These are phyloP conservation scores for Volvariella volvacea DNA, from an alignment of 1,284 basidiomycete genomes.

Conservation along the genomic window DNA sequence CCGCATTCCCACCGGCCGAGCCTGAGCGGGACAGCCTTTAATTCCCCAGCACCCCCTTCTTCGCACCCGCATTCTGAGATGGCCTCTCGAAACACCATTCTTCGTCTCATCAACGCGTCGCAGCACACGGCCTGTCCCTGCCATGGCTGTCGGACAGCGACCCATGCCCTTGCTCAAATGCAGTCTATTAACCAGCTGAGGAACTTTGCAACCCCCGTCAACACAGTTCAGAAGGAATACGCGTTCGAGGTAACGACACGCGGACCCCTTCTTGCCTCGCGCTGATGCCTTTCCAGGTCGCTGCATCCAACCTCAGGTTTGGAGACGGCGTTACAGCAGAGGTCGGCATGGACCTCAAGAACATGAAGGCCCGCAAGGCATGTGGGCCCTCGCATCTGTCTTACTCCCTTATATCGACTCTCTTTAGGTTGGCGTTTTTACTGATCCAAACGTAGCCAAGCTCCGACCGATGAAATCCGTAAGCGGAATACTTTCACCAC, in stretches of 20 bases:
- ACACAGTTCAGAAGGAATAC: constrained; percentile 81
- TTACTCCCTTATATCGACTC: constrained; percentile 10
- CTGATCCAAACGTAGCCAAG: constrained; percentile 81
- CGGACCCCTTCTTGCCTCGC: neutral
- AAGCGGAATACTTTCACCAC: constrained; percentile 17
- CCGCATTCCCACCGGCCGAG: too few relatives aligned
- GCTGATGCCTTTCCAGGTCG: constrained; percentile 48
- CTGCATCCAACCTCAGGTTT: constrained; percentile 86
- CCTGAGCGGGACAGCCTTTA: too few relatives aligned
- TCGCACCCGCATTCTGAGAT: constrained; percentile 22
- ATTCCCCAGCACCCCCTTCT: too few relatives aligned
- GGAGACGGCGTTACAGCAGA: constrained; percentile 86
- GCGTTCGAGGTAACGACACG: constrained; percentile 78
- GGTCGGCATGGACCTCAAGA: constrained; percentile 92
- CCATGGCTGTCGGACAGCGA: constrained; percentile 51
- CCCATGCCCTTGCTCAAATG: constrained; percentile 32
- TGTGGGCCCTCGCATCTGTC: constrained; percentile 9
- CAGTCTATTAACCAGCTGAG: constrained; percentile 56
- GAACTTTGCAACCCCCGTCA: constrained; percentile 80
- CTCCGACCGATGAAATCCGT: constrained; percentile 81
- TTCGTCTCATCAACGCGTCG: constrained; percentile 64
- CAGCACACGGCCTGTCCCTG: constrained; percentile 74
- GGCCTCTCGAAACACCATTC: constrained; percentile 53
- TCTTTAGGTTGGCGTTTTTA: constrained; percentile 84
- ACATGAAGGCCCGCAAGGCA: constrained; percentile 81